Evolutionary conservation across 768 basidiomycete genomes (phyloP).

Genomic region (Leucocoprinus sp.): DNA sequence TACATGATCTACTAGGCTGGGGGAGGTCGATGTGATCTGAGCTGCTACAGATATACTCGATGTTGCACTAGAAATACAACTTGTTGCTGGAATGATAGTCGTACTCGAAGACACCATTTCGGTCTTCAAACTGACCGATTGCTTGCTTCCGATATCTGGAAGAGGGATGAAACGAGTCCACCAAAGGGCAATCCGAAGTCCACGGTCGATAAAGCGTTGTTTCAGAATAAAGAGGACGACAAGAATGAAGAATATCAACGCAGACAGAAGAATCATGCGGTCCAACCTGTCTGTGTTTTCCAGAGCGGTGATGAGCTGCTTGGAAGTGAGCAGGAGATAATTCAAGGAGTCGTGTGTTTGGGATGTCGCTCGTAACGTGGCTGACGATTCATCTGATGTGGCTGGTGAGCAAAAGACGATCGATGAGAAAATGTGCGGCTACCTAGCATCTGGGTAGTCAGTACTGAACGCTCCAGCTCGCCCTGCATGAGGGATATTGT

Average conservation of each 20-base stretch:
- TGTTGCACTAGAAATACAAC: too few species aligned
- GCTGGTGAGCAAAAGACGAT: not conserved
- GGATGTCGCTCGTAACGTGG: slow-evolving; percentile 67
- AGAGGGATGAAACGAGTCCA: slow-evolving; percentile 73
- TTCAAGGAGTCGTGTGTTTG: slow-evolving; percentile 69
- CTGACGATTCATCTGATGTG: slow-evolving; percentile 41
- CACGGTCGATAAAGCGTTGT: slow-evolving; percentile 75
- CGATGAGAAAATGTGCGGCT: slow-evolving; percentile 15
- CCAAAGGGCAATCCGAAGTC: slow-evolving; percentile 75
- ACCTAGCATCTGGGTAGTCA: slow-evolving; percentile 81
- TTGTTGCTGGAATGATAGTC: not conserved
- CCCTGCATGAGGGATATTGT: slow-evolving; percentile 84
- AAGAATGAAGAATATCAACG: slow-evolving; percentile 75
- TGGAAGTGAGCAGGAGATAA: slow-evolving; percentile 67
- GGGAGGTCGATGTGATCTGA: too few species aligned
- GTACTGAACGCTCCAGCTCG: slow-evolving; percentile 84
- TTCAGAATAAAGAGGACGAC: slow-evolving; percentile 84
- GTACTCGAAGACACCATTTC: slow-evolving; percentile 19
- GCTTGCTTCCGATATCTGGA: slow-evolving; percentile 29
- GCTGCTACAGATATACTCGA: too few species aligned
- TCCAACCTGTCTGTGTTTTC: slow-evolving; percentile 92
- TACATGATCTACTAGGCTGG: too few species aligned
- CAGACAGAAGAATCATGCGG: slow-evolving; percentile 75
- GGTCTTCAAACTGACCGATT: slow-evolving; percentile 19
- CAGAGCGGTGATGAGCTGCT: slow-evolving; percentile 77